Evolutionary conservation across 257 asterid genomes (phyloP), one percentile per base, ranked within the genome.

Genomic region (Rehmannia glutinosa): DNA sequence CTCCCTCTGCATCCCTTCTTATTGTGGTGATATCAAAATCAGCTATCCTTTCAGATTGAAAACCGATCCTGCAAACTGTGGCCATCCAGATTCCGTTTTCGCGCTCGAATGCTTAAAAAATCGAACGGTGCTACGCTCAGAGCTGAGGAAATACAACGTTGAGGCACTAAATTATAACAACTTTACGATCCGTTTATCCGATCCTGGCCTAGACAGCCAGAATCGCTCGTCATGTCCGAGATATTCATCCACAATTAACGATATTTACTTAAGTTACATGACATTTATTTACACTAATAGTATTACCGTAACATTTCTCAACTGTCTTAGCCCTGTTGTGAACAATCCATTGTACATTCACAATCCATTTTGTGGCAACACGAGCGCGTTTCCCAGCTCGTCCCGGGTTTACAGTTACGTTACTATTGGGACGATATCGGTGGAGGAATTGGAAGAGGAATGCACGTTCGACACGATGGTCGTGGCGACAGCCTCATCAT

Each of bases 91-190:
- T 70, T 32, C 73, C 5, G 16, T 58, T 10, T 88, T 61, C 57
- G 46, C 59, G 8, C 89, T 88, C 19, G 87, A 82, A 4, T 88
- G 96, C 77, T 67, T 19, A 55, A 45, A 78, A 69, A 77, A 85
- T 17, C 83, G 23, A 16, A 46, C 87, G 23, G 23, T 65, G 2
- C 25, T 82, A 8, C 62, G 39, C 52, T 60, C 73, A 4, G n/a
- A 46, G 0, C 47, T 81, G 1, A 71, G 75, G 47, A 50, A 24
- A 16, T 88, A 68, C 87, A 17, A 45, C 21, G 87, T 88, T 2
- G 73, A 68, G 45, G 56, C 77, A 13, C 83, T 88, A 72, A 64
- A 49, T 33, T 85, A 85, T 53, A 35, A 11, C n/a, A 77, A 76
- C 69, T 88, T 42, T 79, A 50, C 91, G 5, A 75, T 83, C 1